Conservation (phyloP, 1,284 basidiomycete genomes). For the Melampsora abietis-canadensis region DNA sequence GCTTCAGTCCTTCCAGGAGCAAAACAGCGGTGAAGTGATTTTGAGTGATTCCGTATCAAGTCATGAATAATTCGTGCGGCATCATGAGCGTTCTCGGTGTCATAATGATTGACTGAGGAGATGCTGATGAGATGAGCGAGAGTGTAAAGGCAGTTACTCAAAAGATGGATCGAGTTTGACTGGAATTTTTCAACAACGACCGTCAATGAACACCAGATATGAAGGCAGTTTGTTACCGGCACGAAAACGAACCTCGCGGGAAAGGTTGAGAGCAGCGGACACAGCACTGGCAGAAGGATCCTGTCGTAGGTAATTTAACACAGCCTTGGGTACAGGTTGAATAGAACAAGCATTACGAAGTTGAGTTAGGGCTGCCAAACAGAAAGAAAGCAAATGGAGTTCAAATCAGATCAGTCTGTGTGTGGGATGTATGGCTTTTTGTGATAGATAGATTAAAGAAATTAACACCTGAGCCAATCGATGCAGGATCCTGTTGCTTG, state of each 20-base stretch:
- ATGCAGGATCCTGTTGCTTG: slow-evolving; percentile 19
- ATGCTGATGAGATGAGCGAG: slow-evolving; percentile 31
- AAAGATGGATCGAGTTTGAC: slow-evolving; percentile 43
- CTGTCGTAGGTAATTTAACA: slow-evolving; percentile 25
- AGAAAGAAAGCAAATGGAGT: neutral
- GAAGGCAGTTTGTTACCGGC: neutral
- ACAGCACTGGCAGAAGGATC: slow-evolving; percentile 38
- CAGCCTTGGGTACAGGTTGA: slow-evolving; percentile 15
- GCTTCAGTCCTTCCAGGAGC: slow-evolving; percentile 43
- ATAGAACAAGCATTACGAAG: slow-evolving; percentile 29
- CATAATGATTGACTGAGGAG: slow-evolving; percentile 10
- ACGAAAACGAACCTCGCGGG: slow-evolving; percentile 26
- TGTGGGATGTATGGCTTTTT: neutral
- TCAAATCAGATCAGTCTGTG: slow-evolving; percentile 1
- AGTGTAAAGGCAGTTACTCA: slow-evolving; percentile 37
- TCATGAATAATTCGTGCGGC: slow-evolving; percentile 36
- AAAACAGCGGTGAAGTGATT: slow-evolving; percentile 42
- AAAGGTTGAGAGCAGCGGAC: slow-evolving; percentile 30
- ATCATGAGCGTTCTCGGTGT: slow-evolving; percentile 11
- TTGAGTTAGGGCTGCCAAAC: slow-evolving; percentile 26
- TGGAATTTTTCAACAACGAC: neutral
- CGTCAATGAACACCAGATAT: slow-evolving; percentile 12
- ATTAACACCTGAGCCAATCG: slow-evolving; percentile 29
- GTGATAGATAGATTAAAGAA: neutral
- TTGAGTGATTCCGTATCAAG: slow-evolving; percentile 35